Evolutionary conservation across 2,329 filamentous ascomycete species (phyloP), one percentile per base, ranked within the genome.

Genomic region (Orbilia oligospora): DNA sequence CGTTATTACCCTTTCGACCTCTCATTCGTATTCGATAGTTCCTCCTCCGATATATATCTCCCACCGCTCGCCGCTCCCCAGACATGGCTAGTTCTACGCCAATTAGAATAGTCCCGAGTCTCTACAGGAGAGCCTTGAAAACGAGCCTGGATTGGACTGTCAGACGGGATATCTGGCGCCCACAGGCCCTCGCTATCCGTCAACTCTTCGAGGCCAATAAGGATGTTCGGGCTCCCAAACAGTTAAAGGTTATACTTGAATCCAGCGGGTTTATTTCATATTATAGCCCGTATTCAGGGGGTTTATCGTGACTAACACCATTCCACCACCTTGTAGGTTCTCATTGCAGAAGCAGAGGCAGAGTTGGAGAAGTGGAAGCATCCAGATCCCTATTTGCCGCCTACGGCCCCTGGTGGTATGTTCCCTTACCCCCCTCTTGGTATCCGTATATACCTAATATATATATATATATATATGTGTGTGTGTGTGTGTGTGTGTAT

Each of bases 321-420:
- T 49, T 24, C 20, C 36, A 33, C n/a, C 20, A 63, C 18, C 61
- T 30, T 30, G 41, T 81, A 99, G 96, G 90, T 90, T 63, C 86
- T 99, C 75, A 88, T 98, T 81, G 89, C 90, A 80, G 94, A 97
- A 86, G 95, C 96, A 3, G 94, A 98, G 85, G 91, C 91, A 82
- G 84, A 97, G 76, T 87, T 99, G 80, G 90, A 96, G 83, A 92
- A 91, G 85, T 99, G 95, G 95, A 98, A 98, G 87, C 96, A 99
- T 84, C 96, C 96, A 2, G 96, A 99, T 84, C 94, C 96, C 36
- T 98, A 97, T 84, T 88, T 89, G 82, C 90, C 91, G 81, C 96
- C 96, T 14, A 97, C 93, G 49, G 95, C 96, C 46, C 96, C 96
- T 10, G 96, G 96, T 88, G 96, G 95, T 96, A 87, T 81, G 89